phyloP scores from a whole-genome alignment of 345 rosid genomes.

The Aquilaria malaccensis region DNA sequence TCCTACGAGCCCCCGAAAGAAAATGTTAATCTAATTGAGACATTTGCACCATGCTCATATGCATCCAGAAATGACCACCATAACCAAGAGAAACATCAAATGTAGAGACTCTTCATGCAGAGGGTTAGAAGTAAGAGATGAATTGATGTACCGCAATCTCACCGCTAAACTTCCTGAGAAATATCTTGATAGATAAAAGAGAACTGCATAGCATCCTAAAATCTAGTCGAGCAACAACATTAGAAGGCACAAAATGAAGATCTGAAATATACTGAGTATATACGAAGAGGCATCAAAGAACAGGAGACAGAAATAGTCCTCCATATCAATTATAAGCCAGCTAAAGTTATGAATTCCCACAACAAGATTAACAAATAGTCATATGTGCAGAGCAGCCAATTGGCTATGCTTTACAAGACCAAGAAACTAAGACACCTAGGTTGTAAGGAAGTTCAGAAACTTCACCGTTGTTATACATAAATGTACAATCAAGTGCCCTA shows the following conservation, averaged over 20 bases:
- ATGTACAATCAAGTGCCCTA: slow-evolving; percentile 47
- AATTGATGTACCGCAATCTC: too few species aligned
- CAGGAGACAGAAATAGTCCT: slow-evolving; percentile 7
- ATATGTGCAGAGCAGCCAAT: slow-evolving; percentile 38
- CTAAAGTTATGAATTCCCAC: slow-evolving; percentile 20
- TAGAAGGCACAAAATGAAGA: neutral
- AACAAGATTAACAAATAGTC: slow-evolving; percentile 26
- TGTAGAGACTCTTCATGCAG: too few species aligned
- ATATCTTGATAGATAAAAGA: too few species aligned
- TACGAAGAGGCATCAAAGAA: slow-evolving; percentile 15
- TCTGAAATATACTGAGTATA: slow-evolving; percentile 6
- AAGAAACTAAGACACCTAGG: slow-evolving; percentile 26
- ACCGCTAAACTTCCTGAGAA: too few species aligned
- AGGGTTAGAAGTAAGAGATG: too few species aligned
- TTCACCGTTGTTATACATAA: slow-evolving; percentile 39
- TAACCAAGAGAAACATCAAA: too few species aligned
- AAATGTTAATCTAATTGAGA: too few species aligned
- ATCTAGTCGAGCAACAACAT: too few species aligned
- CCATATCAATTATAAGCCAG: slow-evolving; percentile 15
- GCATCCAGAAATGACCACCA: too few species aligned
- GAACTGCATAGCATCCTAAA: too few species aligned
- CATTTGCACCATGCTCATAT: too few species aligned
- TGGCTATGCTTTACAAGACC: slow-evolving; percentile 42
- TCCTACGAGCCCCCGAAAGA: too few species aligned
- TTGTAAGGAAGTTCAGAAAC: slow-evolving; percentile 25